Base-by-base conservation (phyloP, 495 filamentous ascomycete species). In the Podospora sp. region DNA sequence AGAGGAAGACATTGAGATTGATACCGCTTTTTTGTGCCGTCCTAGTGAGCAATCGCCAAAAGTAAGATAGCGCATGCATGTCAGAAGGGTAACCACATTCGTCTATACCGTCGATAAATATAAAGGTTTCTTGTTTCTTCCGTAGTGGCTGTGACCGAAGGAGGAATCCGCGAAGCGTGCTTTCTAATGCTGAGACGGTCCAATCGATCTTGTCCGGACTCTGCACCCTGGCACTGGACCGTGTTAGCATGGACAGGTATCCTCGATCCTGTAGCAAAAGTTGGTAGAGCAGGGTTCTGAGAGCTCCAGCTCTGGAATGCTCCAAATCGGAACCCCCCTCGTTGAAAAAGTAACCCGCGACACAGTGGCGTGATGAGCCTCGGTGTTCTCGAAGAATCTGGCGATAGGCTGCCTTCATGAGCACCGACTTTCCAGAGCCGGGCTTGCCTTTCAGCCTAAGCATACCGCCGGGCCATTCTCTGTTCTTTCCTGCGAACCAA, bases 61-160 rank as follows among this genome's bases (percentile, higher is more conserved):
- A 59, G n/a, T 33, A 16, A 59, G 4, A 22, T 5, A 59, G 6
- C 4, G 22, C 3, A 8, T n/a, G 24, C 6, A 9, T 20, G 24
- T 29, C 24, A 59, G 56, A 3, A 16, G 56, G n/a, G n/a, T n/a
- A n/a, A n/a, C n/a, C 6, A n/a, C 80, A 82, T 60, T 84, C 82
- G 57, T 84, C 82, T 4, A 84, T 35, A 0, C 80, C 82, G 62
- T 84, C 82, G 60, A 84, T 77, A 16, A 83, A 67, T 21, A 84
- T 75, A 63, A 75, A 77, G 5, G 33, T 33, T 33, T 59, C 25
- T 59, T 59, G 6, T 4, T n/a, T n/a, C n/a, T n/a, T n/a, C n/a
- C n/a, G n/a, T n/a, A n/a, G n/a, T n/a, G n/a, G n/a, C n/a, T n/a
- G n/a, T n/a, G n/a, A n/a, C n/a, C n/a, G n/a, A n/a, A n/a, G n/a